Evolutionary conservation across 805 yeast genomes (phyloP), one percentile per base, ranked within the genome.

Genomic region (Zygotorulaspora sp.): DNA sequence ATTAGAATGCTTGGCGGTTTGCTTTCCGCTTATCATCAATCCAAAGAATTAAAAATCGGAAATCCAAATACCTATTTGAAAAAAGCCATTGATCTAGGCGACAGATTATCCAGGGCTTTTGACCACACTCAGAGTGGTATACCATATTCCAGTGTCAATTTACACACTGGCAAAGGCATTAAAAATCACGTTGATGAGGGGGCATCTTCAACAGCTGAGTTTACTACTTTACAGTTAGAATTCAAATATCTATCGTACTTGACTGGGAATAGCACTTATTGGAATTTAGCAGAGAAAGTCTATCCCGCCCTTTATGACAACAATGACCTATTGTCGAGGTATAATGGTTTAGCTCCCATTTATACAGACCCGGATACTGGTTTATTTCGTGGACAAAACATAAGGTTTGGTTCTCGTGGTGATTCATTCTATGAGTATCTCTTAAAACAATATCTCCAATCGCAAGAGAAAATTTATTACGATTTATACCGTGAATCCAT

Each of bases 1-100:
- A 88, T 86, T 47, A 72, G 96, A 57, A 86, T 89, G 94, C 66
- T 89, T 17, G 97, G 97, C 30, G 97, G 97, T 0, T 67, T 89
- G n/a, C 64, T 89, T 33, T 81, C 95, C 2, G 95, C 95, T 0
- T 77, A 75, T 54, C 80, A 84, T 47, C 62, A 86, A 19, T 72
- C 89, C 2, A 65, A 71, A 10, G 89, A 83, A 49, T 30, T 54
- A 6, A 24, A 41, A 4, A 34, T 55, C 3, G 62, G 61, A 3
- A 49, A 50, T 15, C 45, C 56, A 6, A 83, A 78, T 32, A 41
- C 83, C 38, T 86, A 78, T 53, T 66, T 87, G 37, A 85, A 84
- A 45, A 80, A 80, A 54, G 96, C 96, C 2, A 75, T 71, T 6
- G 84, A 80, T 52, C 70, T 88, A 48, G 96, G 86, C n/a, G 75